Base-by-base conservation (phyloP, 2,329 filamentous ascomycete species). In the Penicillium sumatraense region DNA sequence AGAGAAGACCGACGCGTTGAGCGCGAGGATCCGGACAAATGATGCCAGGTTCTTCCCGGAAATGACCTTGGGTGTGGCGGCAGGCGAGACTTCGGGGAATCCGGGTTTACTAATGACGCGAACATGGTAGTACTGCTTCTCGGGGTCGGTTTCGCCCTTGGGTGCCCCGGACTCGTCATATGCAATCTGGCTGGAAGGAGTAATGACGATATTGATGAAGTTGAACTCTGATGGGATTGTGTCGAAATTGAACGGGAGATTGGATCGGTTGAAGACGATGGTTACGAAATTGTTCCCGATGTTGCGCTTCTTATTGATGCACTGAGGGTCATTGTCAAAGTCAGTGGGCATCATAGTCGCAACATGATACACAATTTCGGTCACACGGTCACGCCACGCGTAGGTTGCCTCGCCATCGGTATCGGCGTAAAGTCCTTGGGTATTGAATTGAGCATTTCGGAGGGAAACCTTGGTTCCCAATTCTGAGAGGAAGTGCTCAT, bases 211-310 rank as follows among this genome's bases (percentile, higher is more conserved):
- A 71, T 97, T 92, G 70, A 99, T 92, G 69, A 90, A 96, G 70
- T 97, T 98, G 80, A 99, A 96, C 54, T 93, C 89, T 0, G 92
- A 96, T 0, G 91, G 91, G 65, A 99, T 96, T 0, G 91, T 96
- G 70, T 96, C 86, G 70, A 96, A 96, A 51, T 85, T 83, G 78
- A 96, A 98, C 0, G 90, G 89, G 45, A 88, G 74, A n/a, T 95
- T 93, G 2, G 93, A 97, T 68, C 96, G 91, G 72, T 99, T 99
- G 82, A 96, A 99, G 54, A 99, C 89, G 64, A 99, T 96, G 71
- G 96, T 98, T 70, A 99, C 95, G 72, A 91, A 96, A 73, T 98
- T 95, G 69, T 99, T 99, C 54, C 95, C 95, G 57, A 98, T 95
- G 69, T 98, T 96, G 2, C 87, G 84, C 75, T 99, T 99, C 79